Conservation (phyloP, 1,284 basidiomycete genomes). For the Kalmanozyma brasiliensis region DNA sequence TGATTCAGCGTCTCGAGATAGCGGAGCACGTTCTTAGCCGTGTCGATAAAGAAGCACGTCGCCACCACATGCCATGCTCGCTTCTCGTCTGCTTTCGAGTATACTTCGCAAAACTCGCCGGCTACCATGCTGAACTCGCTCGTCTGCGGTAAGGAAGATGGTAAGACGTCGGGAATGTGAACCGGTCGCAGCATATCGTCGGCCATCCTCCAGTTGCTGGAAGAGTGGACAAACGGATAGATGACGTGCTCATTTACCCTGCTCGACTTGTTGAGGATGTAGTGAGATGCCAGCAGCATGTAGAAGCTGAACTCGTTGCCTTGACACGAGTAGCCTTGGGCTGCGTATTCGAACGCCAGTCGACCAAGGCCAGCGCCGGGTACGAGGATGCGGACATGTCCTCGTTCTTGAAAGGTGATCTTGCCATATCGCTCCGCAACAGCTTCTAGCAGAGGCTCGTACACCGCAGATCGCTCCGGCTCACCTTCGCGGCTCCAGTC, state of each 20-base stretch:
- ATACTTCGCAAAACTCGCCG: conserved; percentile 64
- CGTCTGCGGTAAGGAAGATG: conserved; percentile 47
- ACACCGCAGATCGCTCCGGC: conserved; percentile 53
- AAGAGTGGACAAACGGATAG: conserved; percentile 63
- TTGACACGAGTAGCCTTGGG: conserved; percentile 57
- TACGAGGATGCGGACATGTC: conserved; percentile 54
- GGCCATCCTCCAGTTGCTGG: conserved; percentile 61
- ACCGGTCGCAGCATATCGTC: conserved; percentile 58
- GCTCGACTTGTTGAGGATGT: conserved; percentile 63
- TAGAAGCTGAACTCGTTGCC: conserved; percentile 67
- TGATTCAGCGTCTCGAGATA: conserved; percentile 66
- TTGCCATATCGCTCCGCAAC: conserved; percentile 39
- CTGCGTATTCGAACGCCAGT: conserved; percentile 62
- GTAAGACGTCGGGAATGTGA: conserved; percentile 62
- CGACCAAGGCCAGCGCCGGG: conserved; percentile 65
- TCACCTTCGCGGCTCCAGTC: conserved; percentile 63
- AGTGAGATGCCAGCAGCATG: conserved; percentile 66
- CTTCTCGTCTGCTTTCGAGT: conserved; percentile 72
- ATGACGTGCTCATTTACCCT: conserved; percentile 48
- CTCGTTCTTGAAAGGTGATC: conserved; percentile 21
- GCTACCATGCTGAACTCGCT: conserved; percentile 67
- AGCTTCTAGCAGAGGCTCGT: conserved; percentile 57
- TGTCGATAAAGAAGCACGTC: conserved; percentile 98
- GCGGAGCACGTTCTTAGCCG: conserved; percentile 70
- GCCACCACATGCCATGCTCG: conserved; percentile 87